phyloP scores from a whole-genome alignment of 106 monocot species.

The Xerophyta viscosa region DNA sequence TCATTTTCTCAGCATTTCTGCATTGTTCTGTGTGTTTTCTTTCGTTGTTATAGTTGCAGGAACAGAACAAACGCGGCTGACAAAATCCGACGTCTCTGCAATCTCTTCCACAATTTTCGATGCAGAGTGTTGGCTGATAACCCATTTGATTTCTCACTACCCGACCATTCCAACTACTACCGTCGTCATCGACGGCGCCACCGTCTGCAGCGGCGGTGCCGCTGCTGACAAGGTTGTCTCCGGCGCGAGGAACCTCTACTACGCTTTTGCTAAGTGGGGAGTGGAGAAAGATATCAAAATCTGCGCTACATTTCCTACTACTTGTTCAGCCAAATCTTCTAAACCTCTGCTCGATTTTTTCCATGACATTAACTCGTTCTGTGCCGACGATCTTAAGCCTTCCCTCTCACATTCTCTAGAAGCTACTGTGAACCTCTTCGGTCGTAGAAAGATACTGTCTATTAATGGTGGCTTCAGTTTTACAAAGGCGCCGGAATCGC shows the following conservation, averaged over 20 bases:
- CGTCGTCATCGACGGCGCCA: constrained; percentile 18
- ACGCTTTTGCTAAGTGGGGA: constrained; percentile 33
- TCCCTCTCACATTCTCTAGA: neutral
- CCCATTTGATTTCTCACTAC: constrained; percentile 27
- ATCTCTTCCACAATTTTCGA: constrained; percentile 37
- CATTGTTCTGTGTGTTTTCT: neutral
- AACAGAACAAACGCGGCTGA: constrained; percentile 31
- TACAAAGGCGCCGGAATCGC: constrained; percentile 13
- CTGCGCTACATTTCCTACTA: constrained; percentile 16
- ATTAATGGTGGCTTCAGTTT: neutral
- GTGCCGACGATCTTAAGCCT: constrained; percentile 1
- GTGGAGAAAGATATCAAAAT: constrained; percentile 31
- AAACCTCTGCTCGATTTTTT: constrained; percentile 14
- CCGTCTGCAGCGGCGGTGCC: constrained; percentile 14
- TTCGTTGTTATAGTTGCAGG: constrained; percentile 35
- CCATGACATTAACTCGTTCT: neutral
- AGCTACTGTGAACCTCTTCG: constrained; percentile 3
- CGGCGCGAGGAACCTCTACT: constrained; percentile 23
- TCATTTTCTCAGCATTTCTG: neutral
- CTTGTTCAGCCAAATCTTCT: neutral
- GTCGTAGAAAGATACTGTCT: constrained; percentile 6
- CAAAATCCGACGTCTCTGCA: constrained; percentile 10
- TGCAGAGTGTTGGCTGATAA: constrained; percentile 43
- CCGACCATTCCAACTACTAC: constrained; percentile 30
- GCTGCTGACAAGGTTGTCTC: constrained; percentile 8